phyloP scores from a whole-genome alignment of 1,139 yeast species.

The Geotrichum aggregatum region DNA sequence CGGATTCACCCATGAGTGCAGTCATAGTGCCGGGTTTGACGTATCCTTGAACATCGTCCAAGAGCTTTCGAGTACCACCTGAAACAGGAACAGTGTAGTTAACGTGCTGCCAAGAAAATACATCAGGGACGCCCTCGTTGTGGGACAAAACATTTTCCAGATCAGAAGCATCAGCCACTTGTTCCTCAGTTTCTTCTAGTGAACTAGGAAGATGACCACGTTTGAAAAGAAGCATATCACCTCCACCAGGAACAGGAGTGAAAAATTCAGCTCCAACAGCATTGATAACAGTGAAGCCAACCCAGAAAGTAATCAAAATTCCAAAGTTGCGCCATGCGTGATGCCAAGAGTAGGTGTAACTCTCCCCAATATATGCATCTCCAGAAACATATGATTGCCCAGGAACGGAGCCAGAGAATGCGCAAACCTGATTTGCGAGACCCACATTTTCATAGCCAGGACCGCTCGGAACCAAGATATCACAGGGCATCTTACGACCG shows the following conservation, averaged over 20 bases:
- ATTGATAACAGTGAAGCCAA: conserved; percentile 37
- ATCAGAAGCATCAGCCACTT: conserved; percentile 44
- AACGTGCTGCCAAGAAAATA: conserved; percentile 48
- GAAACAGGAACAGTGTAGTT: conserved; percentile 48
- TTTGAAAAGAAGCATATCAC: conserved; percentile 41
- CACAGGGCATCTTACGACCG: conserved; percentile 42
- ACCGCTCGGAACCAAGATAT: conserved; percentile 35
- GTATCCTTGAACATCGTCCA: conserved; percentile 57
- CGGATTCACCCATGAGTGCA: conserved; percentile 62
- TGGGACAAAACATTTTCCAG: conserved; percentile 40
- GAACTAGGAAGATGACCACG: conserved; percentile 46
- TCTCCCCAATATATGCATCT: conserved; percentile 39
- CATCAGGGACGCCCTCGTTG: conserved; percentile 38
- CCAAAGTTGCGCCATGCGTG: conserved; percentile 43
- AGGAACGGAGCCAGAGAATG: conserved; percentile 40
- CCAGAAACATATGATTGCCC: conserved; percentile 45
- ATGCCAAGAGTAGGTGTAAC: conserved; percentile 38
- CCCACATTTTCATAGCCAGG: conserved; percentile 39
- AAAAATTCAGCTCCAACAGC: conserved; percentile 39
- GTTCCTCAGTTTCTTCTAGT: conserved; percentile 43
- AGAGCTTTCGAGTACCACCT: conserved; percentile 45
- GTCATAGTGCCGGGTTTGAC: conserved; percentile 59
- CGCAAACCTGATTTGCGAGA: conserved; percentile 42
- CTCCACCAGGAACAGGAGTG: conserved; percentile 40
- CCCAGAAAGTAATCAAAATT: conserved; percentile 36